Evolutionary conservation across 371 early-diverging fungal species (phyloP).

Genomic region (Mortierella sp.): DNA sequence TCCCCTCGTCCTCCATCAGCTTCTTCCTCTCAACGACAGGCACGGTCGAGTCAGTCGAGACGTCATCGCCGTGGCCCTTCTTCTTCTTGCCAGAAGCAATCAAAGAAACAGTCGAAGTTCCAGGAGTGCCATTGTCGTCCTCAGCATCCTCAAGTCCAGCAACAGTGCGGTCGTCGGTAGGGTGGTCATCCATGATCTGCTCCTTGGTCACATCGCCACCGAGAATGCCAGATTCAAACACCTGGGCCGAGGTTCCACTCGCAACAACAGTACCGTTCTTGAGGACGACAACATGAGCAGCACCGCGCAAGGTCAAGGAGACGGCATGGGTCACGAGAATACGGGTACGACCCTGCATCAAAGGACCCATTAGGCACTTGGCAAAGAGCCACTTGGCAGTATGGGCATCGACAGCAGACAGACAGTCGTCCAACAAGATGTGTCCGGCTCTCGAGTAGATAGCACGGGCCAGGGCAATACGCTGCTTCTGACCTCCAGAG

Average conservation of each 20-base stretch:
- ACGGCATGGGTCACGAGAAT: constrained; percentile 92
- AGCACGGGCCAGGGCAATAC: constrained; percentile 84
- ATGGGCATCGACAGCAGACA: constrained; percentile 89
- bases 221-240: constrained; percentile 62
- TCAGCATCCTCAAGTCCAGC: constrained; percentile 43
- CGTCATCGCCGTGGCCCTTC: constrained; percentile 23
- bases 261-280: constrained; percentile 74
- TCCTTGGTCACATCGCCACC: constrained; percentile 63
- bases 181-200: constrained; percentile 32
- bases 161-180: constrained; percentile 40
- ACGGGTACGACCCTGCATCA: constrained; percentile 82
- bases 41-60: constrained; percentile 45
- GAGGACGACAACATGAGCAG: constrained; percentile 80
- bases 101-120: constrained; percentile 30
- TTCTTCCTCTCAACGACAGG: constrained; percentile 58
- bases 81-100: constrained; percentile 46
- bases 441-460: constrained; percentile 79
- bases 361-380: constrained; percentile 73
- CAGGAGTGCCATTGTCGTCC: constrained; percentile 33
- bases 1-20: constrained; percentile 73
- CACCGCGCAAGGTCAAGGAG: constrained; percentile 77
- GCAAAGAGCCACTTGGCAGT: constrained; percentile 86
- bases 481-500: constrained; percentile 91
- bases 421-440: constrained; percentile 83
- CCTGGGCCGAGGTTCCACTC: constrained; percentile 66